Conservation (phyloP, 1,284 basidiomycete species). For the Porodaedalea pini region DNA sequence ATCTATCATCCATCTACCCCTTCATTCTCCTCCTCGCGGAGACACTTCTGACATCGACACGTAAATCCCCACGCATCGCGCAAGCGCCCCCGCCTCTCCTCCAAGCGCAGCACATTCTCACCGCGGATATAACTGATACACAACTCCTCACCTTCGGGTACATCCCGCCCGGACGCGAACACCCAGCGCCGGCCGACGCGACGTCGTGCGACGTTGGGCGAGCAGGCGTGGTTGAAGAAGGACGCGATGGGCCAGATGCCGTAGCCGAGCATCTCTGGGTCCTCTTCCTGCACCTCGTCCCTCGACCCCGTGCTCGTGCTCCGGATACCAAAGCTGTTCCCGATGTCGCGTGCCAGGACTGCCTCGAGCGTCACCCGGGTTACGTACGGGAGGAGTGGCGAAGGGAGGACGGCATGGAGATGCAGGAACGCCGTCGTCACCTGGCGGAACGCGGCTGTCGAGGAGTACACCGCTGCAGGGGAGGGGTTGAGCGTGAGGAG, state of each 20-base stretch:
- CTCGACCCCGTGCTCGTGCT: not conserved
- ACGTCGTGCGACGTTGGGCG: slow-evolving; percentile 18
- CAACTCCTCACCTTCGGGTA: slow-evolving; percentile 21
- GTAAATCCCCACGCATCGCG: slow-evolving; percentile 24
- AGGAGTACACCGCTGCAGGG: slow-evolving; percentile 14
- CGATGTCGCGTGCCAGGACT: slow-evolving; percentile 21
- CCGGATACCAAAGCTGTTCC: slow-evolving; percentile 28
- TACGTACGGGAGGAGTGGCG: slow-evolving; percentile 4
- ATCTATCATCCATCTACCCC: not conserved
- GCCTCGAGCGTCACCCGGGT: slow-evolving; percentile 17
- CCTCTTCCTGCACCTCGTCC: slow-evolving; percentile 1
- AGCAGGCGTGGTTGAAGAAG: slow-evolving; percentile 28
- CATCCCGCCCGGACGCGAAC: slow-evolving; percentile 18
- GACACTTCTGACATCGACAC: slow-evolving; percentile 22
- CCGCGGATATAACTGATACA: slow-evolving; percentile 25
- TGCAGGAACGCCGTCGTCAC: slow-evolving; percentile 20
- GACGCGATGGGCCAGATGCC: slow-evolving; percentile 25
- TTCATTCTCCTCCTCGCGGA: not conserved
- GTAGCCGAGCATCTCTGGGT: slow-evolving; percentile 27
- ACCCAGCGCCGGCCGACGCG: slow-evolving; percentile 21
- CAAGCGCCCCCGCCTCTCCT: slow-evolving; percentile 20
- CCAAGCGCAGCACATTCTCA: slow-evolving; percentile 17
- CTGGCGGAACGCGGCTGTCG: slow-evolving; percentile 1
- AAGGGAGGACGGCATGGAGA: slow-evolving; percentile 22
- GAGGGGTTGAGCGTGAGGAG: slow-evolving; percentile 22